These are phyloP conservation scores for Fistulina hepatica DNA, from an alignment of 1,284 basidiomycete species.

Conservation along the genomic window DNA sequence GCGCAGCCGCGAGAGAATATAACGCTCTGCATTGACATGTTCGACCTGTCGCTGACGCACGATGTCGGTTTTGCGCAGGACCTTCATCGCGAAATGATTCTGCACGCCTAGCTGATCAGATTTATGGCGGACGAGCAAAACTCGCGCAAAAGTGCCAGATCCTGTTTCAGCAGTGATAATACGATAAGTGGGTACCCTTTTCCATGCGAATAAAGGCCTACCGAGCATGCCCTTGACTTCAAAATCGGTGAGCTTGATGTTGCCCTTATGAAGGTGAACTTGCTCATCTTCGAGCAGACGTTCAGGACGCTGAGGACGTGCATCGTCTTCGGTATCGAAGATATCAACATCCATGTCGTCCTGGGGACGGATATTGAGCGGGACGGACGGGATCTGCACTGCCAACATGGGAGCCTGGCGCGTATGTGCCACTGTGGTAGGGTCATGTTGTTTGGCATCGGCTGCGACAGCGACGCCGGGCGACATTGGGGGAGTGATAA, in stretches of 20 bases:
- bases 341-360: constrained; percentile 19
- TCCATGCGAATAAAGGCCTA: constrained; percentile 29
- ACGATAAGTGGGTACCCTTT: neutral
- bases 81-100: constrained; percentile 85
- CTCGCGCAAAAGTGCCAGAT: constrained; percentile 89
- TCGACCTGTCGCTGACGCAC: constrained; percentile 95
- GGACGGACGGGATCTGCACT: constrained; percentile 9
- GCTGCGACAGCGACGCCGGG: too few relatives aligned
- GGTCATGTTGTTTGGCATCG: too few relatives aligned
- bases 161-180: constrained; percentile 36
- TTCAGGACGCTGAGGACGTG: constrained; percentile 34
- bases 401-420: constrained; percentile 9
- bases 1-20: constrained; percentile 81
- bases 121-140: constrained; percentile 71
- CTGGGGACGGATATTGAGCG: constrained; percentile 10
- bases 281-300: constrained; percentile 58
- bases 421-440: constrained; percentile 19
- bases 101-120: constrained; percentile 34
- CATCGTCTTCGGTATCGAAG: constrained; percentile 9
- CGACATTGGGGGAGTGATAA: constrained; percentile 50
- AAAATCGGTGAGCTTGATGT: constrained; percentile 64
- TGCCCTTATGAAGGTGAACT: constrained; percentile 45
- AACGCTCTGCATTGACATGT: constrained; percentile 95
- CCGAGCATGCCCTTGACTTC: constrained; percentile 72
- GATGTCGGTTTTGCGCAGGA: constrained; percentile 86